Percentiles rank a stretch among this genome's conserved stretches.
Conservation (phyloP, 1,139 yeast genomes). For the Candida pseudocylindracea region DNA sequence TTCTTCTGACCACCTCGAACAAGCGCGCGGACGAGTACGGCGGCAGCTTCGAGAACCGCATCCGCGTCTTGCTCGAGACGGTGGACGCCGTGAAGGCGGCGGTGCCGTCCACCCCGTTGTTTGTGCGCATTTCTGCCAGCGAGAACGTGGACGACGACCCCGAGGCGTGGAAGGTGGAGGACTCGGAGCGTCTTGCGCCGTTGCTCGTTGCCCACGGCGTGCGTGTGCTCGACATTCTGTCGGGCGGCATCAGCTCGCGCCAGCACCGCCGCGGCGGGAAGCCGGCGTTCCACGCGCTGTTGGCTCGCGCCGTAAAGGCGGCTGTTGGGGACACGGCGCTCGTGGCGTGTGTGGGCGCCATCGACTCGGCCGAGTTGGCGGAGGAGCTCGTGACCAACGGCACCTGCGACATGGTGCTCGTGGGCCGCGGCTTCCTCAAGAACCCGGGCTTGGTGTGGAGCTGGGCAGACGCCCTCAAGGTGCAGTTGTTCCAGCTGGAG, state of each 20-base stretch:
- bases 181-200: slow-evolving; percentile 18
- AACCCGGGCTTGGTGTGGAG: slow-evolving; percentile 24
- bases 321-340: slow-evolving; percentile 17
- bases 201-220: slow-evolving; percentile 20
- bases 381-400: slow-evolving; percentile 17
- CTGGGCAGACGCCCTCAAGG: slow-evolving; percentile 26
- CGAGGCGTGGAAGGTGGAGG: slow-evolving; percentile 23
- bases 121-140: slow-evolving; percentile 19
- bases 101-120: slow-evolving; percentile 16
- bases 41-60: slow-evolving; percentile 41
- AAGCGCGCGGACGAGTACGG: slow-evolving; percentile 47
- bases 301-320: slow-evolving; percentile 18
- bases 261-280: slow-evolving; percentile 8
- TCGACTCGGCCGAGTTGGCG: slow-evolving; percentile 12
- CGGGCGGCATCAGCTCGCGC: slow-evolving; percentile 24
- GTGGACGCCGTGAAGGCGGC: slow-evolving; percentile 19
- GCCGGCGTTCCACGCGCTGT: slow-evolving; percentile 11
- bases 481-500: slow-evolving; percentile 7
- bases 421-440: slow-evolving; percentile 21
- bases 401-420: slow-evolving; percentile 19
- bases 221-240: slow-evolving; percentile 27
- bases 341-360: slow-evolving; percentile 25
- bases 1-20: slow-evolving; percentile 23
- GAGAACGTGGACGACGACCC: slow-evolving; percentile 14
- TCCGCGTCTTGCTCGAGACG: slow-evolving; percentile 31